phyloP scores from a whole-genome alignment of 2,329 filamentous ascomycete genomes.

The Talaromyces sp. region DNA sequence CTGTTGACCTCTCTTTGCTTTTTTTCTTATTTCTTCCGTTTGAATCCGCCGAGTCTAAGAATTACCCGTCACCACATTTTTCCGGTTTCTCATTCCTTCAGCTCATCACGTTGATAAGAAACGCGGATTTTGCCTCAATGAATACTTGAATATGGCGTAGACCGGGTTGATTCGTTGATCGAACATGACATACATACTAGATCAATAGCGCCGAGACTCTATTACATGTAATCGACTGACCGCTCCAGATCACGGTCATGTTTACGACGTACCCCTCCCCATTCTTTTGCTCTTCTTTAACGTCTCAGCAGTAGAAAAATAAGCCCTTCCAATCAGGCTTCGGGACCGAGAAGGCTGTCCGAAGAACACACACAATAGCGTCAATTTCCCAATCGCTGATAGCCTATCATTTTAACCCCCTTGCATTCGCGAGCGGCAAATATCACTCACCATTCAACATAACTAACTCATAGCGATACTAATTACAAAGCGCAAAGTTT shows the following conservation, averaged over 20 bases:
- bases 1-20: background rate
- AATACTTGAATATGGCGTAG: background rate
- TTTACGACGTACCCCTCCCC: constrained; percentile 5
- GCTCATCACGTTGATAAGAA: background rate
- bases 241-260: constrained; percentile 1
- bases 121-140: background rate
- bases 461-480: background rate
- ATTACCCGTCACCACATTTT: background rate
- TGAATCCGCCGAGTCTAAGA: background rate
- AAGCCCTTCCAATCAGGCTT: background rate
- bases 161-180: background rate
- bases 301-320: background rate
- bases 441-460: background rate
- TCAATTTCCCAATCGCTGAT: background rate
- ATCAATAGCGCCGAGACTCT: background rate
- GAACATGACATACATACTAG: constrained; percentile 1
- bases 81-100: background rate
- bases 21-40: background rate
- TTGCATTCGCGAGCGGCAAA: constrained; percentile 5
- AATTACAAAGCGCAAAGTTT: background rate
- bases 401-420: constrained; percentile 4
- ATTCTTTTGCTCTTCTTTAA: background rate
- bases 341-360: background rate
- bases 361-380: background rate
- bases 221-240: background rate